These are phyloP conservation scores for Aspergillus fumigatiaffinis DNA, from an alignment of 2,329 filamentous ascomycete genomes.

Conservation along the genomic window DNA sequence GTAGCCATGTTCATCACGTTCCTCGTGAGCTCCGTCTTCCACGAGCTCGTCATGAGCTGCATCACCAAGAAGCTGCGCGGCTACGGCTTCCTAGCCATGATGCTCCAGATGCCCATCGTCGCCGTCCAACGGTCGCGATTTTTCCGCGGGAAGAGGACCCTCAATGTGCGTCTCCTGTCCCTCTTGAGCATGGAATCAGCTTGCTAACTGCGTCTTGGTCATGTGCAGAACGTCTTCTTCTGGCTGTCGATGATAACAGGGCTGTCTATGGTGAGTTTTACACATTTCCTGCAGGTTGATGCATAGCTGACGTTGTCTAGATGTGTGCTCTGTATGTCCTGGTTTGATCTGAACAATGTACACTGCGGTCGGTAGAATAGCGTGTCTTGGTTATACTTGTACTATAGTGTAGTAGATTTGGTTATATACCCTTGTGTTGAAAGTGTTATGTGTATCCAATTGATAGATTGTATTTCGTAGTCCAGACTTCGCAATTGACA, in stretches of 20 bases:
- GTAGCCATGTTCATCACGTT: conserved; percentile 88
- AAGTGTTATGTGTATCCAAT: not conserved
- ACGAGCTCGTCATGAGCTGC: conserved; percentile 95
- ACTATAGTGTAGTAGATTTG: not conserved
- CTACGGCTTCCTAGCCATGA: conserved; percentile 91
- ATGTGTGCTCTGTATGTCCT: conserved; percentile 61
- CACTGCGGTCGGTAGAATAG: conserved; percentile 6
- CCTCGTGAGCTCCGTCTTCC: conserved; percentile 79
- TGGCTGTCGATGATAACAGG: conserved; percentile 91
- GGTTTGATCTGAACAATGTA: conserved; percentile 32
- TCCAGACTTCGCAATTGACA: not conserved
- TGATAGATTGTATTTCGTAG: not conserved
- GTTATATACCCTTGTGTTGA: not conserved
- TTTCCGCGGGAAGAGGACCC: conserved; percentile 68
- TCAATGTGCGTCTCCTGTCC: conserved; percentile 55
- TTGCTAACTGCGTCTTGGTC: not conserved
- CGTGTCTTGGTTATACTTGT: not conserved
- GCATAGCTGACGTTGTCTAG: conserved; percentile 27
- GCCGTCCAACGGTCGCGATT: conserved; percentile 77
- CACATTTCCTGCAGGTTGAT: conserved; percentile 7
- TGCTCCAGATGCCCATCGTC: conserved; percentile 95
- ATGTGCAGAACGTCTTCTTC: conserved; percentile 67
- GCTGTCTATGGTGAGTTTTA: conserved; percentile 65
- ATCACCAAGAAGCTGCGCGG: conserved; percentile 96
- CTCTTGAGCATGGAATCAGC: not conserved